Conservation (phyloP, 2,329 filamentous ascomycete species). For the Beauveria sp. region DNA sequence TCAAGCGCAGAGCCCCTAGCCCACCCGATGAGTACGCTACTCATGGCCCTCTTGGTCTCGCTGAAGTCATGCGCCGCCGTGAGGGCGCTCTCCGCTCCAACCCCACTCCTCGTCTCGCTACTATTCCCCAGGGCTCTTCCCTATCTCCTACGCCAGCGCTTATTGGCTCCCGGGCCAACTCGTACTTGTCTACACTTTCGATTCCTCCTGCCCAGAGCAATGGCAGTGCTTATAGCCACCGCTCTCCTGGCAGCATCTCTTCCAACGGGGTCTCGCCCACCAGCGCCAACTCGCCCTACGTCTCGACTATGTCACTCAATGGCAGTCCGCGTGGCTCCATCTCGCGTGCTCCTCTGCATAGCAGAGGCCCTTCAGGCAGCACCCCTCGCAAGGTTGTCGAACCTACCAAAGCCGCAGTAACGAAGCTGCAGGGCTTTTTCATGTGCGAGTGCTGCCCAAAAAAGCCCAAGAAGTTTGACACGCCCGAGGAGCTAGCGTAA, state of each 20-base stretch:
- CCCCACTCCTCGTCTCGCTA: conserved; percentile 41
- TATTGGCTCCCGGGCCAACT: conserved; percentile 34
- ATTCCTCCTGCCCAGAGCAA: conserved; percentile 36
- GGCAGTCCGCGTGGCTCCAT: conserved; percentile 42
- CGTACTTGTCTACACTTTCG: conserved; percentile 40
- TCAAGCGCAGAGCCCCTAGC: conserved; percentile 50
- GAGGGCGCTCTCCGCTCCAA: conserved; percentile 43
- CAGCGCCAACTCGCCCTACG: conserved; percentile 42
- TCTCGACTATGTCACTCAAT: conserved; percentile 39
- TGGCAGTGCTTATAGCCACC: conserved; percentile 25
- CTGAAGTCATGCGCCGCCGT: conserved; percentile 40
- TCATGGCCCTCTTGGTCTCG: conserved; percentile 30
- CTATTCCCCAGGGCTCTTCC: conserved; percentile 36
- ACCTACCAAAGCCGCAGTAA: conserved; percentile 36
- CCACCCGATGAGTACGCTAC: conserved; percentile 41
- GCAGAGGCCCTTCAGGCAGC: conserved; percentile 38
- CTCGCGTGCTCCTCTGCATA: conserved; percentile 33
- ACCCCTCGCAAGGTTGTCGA: conserved; percentile 47
- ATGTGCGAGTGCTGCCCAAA: conserved; percentile 95
- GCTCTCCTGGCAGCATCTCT: conserved; percentile 38
- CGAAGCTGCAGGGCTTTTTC: conserved; percentile 46
- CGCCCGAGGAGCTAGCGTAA: conserved; percentile 75
- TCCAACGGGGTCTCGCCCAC: conserved; percentile 45
- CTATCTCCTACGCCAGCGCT: conserved; percentile 37
- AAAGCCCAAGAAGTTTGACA: conserved; percentile 93